Evolutionary conservation across 345 rosid genomes (phyloP).

Genomic region (Murraya koenigii): DNA sequence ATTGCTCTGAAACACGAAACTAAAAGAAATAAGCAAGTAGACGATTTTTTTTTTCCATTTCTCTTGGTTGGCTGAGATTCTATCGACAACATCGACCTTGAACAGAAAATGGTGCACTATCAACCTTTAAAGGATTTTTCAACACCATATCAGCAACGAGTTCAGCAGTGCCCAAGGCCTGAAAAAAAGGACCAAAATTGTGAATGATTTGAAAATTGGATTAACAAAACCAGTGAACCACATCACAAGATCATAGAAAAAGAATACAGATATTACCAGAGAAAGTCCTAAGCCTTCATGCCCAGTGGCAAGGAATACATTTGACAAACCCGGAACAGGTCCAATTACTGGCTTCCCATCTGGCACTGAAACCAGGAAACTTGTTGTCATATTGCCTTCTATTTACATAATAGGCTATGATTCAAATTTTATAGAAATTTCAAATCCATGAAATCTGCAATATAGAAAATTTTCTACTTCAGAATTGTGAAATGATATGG

Average conservation of each 20-base stretch:
- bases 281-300: conserved; percentile 96
- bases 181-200: conserved; percentile 29
- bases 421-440: no score
- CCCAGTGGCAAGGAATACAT: conserved; percentile 77
- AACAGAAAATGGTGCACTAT: conserved; percentile 49
- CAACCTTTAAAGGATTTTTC: conserved; percentile 50
- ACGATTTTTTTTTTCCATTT: conserved; percentile 2
- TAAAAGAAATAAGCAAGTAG: not conserved
- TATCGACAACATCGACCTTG: conserved; percentile 40
- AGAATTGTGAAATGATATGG: not conserved
- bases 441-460: not conserved
- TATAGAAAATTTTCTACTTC: not conserved
- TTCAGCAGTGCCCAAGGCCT: conserved; percentile 93
- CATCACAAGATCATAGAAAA: not conserved
- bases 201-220: not conserved
- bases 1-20: conserved; percentile 4
- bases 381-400: not conserved
- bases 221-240: no score
- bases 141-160: conserved; percentile 75
- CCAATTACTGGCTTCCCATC: conserved; percentile 92
- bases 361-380: conserved; percentile 58
- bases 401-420: no score
- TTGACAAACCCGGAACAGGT: conserved; percentile 59
- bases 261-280: conserved; percentile 50
- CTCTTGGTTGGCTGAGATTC: conserved; percentile 2